These are phyloP conservation scores for Gnomoniopsis sp. DNA, from an alignment of 2,329 filamentous ascomycete species.

Conservation along the genomic window DNA sequence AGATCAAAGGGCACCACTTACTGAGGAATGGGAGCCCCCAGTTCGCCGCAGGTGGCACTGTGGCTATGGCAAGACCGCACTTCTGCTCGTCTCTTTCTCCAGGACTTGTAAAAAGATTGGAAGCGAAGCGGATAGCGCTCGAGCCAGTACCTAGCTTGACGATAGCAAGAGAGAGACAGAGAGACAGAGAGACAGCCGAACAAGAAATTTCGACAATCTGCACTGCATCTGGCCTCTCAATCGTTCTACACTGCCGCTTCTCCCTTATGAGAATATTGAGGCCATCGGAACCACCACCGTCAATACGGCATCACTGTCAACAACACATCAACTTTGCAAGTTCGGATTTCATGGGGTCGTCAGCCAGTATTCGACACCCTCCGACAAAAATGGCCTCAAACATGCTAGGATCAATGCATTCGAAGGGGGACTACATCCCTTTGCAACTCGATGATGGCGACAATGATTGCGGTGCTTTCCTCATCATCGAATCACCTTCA, in stretches of 20 bases:
- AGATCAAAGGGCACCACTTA: slow-evolving; percentile 18
- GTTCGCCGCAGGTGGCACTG: slow-evolving; percentile 33
- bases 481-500: neutral
- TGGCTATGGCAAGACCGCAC: slow-evolving; percentile 8
- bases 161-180: slow-evolving; percentile 59
- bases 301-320: slow-evolving; percentile 2
- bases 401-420: slow-evolving; percentile 1
- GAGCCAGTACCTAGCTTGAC: slow-evolving; percentile 65
- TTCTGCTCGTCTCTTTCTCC: slow-evolving; percentile 26
- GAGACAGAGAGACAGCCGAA: slow-evolving; percentile 21
- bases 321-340: neutral
- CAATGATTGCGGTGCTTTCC: slow-evolving; percentile 3
- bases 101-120: slow-evolving; percentile 43
- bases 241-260: slow-evolving; percentile 33
- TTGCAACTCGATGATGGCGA: slow-evolving; percentile 8
- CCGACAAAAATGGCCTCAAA: slow-evolving; percentile 5
- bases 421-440: slow-evolving; percentile 2
- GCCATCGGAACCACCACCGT: slow-evolving; percentile 6
- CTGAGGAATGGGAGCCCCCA: slow-evolving; percentile 27
- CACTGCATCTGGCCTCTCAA: slow-evolving; percentile 32
- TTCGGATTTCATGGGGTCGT: neutral
- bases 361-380: neutral
- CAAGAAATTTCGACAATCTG: slow-evolving; percentile 32
- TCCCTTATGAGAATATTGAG: slow-evolving; percentile 30
- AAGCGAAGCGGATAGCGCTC: slow-evolving; percentile 48